Evolutionary conservation across 2,329 filamentous ascomycete genomes (phyloP), one percentile per base, ranked within the genome.

Genomic region (Epichloe sylvatica): DNA sequence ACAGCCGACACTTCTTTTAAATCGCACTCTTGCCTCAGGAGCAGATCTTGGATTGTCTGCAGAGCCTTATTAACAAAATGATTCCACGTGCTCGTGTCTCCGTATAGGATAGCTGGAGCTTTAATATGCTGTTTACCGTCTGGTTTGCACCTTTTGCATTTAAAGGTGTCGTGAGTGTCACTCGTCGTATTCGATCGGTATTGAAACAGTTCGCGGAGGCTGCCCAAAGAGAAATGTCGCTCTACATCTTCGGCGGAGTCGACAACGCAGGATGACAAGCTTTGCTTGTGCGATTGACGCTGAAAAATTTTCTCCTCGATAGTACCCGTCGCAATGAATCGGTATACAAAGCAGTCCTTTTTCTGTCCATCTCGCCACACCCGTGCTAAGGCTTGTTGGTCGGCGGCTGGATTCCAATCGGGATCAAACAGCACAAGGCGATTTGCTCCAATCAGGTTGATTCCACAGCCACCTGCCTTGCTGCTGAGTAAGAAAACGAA

Each of bases 261-360:
- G 7, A 98, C 92, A 4, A 98, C 92, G 59, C 90, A 96, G 0
- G 88, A 94, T 0, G 91, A 97, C 1, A 98, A 73, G 7, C 88
- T 94, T 67, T 98, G 92, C 68, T 98, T 98, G 73, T 98, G 94
- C 1, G 87, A 94, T 63, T 98, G 92, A 9, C 94, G 84, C 67
- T 98, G 92, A 70, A 98, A 98, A 57, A 98, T 96, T 70, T 98
- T 98, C 67, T 98, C 92, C 63, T 98, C 92, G 53, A 98, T 98
- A 0, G 90, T 96, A 4, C 92, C 92, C 0, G 94, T 97, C 0
- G 90, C 86, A 59, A 98, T 98, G 70, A 98, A 98, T n/a, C 92
- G 86, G 66, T 98, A 98, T 15, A 98, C 92, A 60, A 98, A 98
- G 62, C 92, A 98, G 62, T 98, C 92, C 64, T 98, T 98, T 75